Base-by-base conservation (phyloP, 306 rosid genomes). In the cucumber (Cucumis sativus) region DNA sequence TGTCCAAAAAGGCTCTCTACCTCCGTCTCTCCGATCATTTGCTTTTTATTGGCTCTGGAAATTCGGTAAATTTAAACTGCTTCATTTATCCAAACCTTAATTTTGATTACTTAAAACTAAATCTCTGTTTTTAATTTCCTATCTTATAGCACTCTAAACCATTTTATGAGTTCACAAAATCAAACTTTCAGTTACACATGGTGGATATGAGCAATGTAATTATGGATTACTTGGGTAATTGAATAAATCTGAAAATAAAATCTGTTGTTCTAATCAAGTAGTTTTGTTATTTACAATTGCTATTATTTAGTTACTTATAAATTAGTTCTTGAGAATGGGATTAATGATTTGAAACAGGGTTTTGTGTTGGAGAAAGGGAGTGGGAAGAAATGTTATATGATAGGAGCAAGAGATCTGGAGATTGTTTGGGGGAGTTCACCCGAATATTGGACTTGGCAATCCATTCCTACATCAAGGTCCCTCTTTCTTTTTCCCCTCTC, bases 321-420 rank as follows among this genome's bases (percentile, higher is more conserved):
- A 23, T 0, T 23, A 23, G 25, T 23, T 23, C 1, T 58, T 21
- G 16, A 21, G 3, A 28, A 1, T 62, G 69, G 4, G n/a, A 12
- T 30, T 30, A 13, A 21, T 13, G 1, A 21, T 58, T 10, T 21
- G 64, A 66, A 66, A 4, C 85, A 88, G 92, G 84, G 82, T 41
- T 75, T 84, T 76, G 81, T 40, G 2, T 37, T 88, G 66, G 88
- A 86, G 5, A 86, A 28, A 60, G 37, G 56, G 70, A 86, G 80
- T 13, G 92, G 92, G 16, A 88, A 78, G 7, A 86, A 79, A 60
- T 61, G 79, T 64, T 86, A 79, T 79, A 84, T 84, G 92, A 67
- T 86, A 35, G 75, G 83, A 47, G 83, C 88, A 17, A 88, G 83
- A 66, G 79, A 65, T 75, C 82, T 87, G 16, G 0, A 17, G 13